Base-by-base conservation (phyloP, 2,329 filamentous ascomycete species). In the Aspergillus novofumigatus region DNA sequence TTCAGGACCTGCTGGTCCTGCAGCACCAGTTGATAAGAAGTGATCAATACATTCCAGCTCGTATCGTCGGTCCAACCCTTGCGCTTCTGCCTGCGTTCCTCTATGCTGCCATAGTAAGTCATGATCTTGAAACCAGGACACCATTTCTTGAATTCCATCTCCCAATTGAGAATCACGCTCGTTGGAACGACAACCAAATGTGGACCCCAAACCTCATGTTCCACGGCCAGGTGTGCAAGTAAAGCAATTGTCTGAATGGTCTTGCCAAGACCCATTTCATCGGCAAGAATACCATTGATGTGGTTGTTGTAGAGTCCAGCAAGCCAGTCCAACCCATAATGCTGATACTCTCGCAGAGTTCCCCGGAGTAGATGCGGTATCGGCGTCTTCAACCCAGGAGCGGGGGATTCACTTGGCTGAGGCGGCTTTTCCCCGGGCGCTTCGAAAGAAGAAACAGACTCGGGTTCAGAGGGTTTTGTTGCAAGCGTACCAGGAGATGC, bases 81-180 rank as follows among this genome's bases (percentile, higher is more conserved):
- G 28, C 95, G 88, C 74, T 97, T 97, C 63, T 88, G 83, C 71
- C 91, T 92, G 49, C 94, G 88, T 75, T 99, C 94, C 64, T 97
- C 92, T 66, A 92, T 89, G 45, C 88, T 91, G 47, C 95, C 94
- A 71, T 97, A 99, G 77, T 99, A 99, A 0, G 92, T 94, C 58
- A 99, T 81, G 55, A 99, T 96, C 72, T 97, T 97, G 81, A 99
- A 99, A 0, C 94, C 93, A 3, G 95, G 94, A 56, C 92, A 91
- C 86, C 79, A 99, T 72, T 99, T 99, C 71, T 97, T 97, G 82
- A 99, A 99, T 75, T 99, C 94, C 89, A 97, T 97, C 73, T 99
- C 95, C 94, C 94, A 99, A 71, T 99, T 99, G 62, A 99, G 85
- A 83, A 99, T 97, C 51, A 99, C 95, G 74, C 92, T 97, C 2